Evolutionary conservation across 2,329 filamentous ascomycete genomes (phyloP).

Genomic region (Xylariaceae sp.): DNA sequence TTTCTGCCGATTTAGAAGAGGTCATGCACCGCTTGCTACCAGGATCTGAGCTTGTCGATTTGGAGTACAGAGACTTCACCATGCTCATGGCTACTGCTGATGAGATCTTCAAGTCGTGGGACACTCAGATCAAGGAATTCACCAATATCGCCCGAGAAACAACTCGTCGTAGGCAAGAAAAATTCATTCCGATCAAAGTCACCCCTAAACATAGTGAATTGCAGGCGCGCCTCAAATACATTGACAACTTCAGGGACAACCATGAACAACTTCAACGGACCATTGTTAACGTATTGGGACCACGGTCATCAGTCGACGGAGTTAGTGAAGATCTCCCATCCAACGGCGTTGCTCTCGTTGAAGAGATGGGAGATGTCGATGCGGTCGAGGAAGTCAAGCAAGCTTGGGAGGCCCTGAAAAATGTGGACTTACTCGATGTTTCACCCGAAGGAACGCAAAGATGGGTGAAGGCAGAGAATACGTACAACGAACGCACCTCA

Average conservation of each 20-base stretch:
- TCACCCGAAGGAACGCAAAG: constrained; percentile 82
- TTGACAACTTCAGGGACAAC: constrained; percentile 90
- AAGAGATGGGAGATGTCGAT: constrained; percentile 96
- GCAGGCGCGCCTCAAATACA: constrained; percentile 87
- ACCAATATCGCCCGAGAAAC: constrained; percentile 96
- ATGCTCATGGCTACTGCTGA: constrained; percentile 79
- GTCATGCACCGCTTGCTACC: constrained; percentile 82
- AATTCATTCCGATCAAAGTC: constrained; percentile 98
- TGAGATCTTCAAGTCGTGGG: constrained; percentile 87
- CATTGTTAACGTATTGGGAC: constrained; percentile 92
- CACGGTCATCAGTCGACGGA: constrained; percentile 57
- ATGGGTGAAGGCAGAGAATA: constrained; percentile 91
- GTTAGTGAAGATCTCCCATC: constrained; percentile 46
- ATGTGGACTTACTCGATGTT: constrained; percentile 92
- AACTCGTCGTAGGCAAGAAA: constrained; percentile 87
- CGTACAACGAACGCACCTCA: constrained; percentile 95
- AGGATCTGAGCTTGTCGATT: constrained; percentile 82
- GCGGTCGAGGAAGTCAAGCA: constrained; percentile 94
- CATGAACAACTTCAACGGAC: constrained; percentile 96
- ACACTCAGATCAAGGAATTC: constrained; percentile 95
- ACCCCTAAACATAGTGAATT: constrained; percentile 80
- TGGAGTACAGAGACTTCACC: constrained; percentile 88
- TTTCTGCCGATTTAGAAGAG: constrained; percentile 86
- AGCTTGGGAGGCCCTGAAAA: constrained; percentile 89
- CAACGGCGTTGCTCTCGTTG: constrained; percentile 68